Percentiles rank a stretch among this genome's conserved stretches.
These are phyloP conservation scores for Xylariaceae sp. DNA, from an alignment of 2,329 filamentous ascomycete genomes.

Conservation along the genomic window DNA sequence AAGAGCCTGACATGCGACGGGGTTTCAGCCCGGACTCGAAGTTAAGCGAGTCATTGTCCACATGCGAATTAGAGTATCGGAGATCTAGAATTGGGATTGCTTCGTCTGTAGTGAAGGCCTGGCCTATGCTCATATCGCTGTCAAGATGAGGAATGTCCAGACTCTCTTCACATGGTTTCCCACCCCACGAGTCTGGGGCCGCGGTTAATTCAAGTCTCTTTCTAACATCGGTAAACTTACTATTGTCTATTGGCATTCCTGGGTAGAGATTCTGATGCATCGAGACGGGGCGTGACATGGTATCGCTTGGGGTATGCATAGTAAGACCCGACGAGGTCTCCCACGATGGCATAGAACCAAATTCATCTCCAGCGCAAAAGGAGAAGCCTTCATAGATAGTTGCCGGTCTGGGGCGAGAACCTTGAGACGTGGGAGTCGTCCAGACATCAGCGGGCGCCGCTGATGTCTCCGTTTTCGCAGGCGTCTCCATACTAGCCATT, in stretches of 20 bases:
- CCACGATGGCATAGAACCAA: slow-evolving; percentile 60
- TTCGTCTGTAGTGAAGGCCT: slow-evolving; percentile 68
- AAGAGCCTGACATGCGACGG: slow-evolving; percentile 73
- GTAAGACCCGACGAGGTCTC: slow-evolving; percentile 58
- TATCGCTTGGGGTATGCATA: slow-evolving; percentile 58
- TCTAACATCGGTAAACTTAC: slow-evolving; percentile 46
- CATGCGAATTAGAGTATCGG: slow-evolving; percentile 53
- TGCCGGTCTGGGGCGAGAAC: slow-evolving; percentile 58
- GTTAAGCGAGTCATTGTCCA: slow-evolving; percentile 58
- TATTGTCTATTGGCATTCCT: slow-evolving; percentile 53
- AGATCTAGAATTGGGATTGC: slow-evolving; percentile 67
- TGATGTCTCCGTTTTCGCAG: slow-evolving; percentile 54
- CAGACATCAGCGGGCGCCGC: slow-evolving; percentile 55
- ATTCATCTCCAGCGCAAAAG: slow-evolving; percentile 62
- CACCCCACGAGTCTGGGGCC: slow-evolving; percentile 53
- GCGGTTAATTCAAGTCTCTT: slow-evolving; percentile 31
- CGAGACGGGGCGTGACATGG: slow-evolving; percentile 60
- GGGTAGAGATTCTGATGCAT: slow-evolving; percentile 65
- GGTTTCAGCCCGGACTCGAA: slow-evolving; percentile 60
- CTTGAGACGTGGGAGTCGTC: slow-evolving; percentile 60
- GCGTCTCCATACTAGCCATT: slow-evolving; percentile 59
- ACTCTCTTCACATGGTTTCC: slow-evolving; percentile 63
- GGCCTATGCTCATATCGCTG: slow-evolving; percentile 64
- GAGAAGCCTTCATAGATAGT: slow-evolving; percentile 68
- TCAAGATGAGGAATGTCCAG: slow-evolving; percentile 63